Conservation (phyloP, 139 green algal species). For the Coelastrella sp. region DNA sequence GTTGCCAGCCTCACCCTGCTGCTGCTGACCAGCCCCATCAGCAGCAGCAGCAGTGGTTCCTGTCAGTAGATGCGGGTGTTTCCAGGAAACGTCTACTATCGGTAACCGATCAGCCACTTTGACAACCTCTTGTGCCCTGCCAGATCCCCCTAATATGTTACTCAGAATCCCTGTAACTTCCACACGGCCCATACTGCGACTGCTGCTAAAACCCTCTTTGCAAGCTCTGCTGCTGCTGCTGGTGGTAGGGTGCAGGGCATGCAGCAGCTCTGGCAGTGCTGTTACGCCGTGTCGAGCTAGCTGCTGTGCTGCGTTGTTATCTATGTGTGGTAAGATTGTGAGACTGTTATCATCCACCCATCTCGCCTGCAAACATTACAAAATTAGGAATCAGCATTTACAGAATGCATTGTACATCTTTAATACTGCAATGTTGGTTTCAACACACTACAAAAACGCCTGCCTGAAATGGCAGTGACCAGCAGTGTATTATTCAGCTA, state of each 20-base stretch:
- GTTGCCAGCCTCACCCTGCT: not conserved
- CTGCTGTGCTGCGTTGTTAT: slow-evolving; percentile 8
- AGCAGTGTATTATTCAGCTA: no score
- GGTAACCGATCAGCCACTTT: slow-evolving; percentile 68
- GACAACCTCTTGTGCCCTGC: slow-evolving; percentile 45
- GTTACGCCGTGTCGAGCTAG: slow-evolving; percentile 56
- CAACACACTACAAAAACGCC: not conserved
- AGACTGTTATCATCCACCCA: slow-evolving; percentile 84
- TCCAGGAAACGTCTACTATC: slow-evolving; percentile 47
- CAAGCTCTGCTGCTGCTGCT: slow-evolving; percentile 18
- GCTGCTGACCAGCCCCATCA: slow-evolving; percentile 42
- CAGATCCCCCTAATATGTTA: slow-evolving; percentile 27
- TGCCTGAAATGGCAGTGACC: not conserved
- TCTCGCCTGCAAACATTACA: slow-evolving; percentile 47
- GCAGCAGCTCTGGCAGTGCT: slow-evolving; percentile 67
- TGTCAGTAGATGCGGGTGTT: not conserved
- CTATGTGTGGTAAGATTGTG: slow-evolving; percentile 83
- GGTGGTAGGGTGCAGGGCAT: slow-evolving; percentile 50
- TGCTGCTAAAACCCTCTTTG: no score
- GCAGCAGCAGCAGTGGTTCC: not conserved
- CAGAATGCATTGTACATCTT: no score
- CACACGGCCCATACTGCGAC: not conserved
- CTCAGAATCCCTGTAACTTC: slow-evolving; percentile 16
- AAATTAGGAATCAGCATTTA: no score
- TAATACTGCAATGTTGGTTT: not conserved